phyloP scores from a whole-genome alignment of 2,329 filamentous ascomycete genomes.

The Sporothrix sp. region DNA sequence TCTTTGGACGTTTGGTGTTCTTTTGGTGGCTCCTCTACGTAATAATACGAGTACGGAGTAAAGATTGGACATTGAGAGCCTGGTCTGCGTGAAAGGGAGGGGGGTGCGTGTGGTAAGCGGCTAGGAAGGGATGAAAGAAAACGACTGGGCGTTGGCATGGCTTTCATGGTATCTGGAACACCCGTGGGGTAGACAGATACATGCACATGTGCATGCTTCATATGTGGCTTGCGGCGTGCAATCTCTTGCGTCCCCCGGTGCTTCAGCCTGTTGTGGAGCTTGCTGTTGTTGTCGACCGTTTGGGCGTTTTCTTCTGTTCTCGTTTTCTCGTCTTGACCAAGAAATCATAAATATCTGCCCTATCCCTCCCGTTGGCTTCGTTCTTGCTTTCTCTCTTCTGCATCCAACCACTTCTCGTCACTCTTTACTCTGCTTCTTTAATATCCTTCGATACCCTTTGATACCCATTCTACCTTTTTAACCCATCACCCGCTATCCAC shows the following conservation, averaged over 20 bases:
- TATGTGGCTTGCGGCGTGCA: conserved; percentile 3
- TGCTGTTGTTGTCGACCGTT: neutral
- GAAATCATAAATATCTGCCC: conserved; percentile 8
- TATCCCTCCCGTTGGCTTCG: neutral
- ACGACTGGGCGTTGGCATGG: neutral
- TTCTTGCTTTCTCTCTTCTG: neutral
- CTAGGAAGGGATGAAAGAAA: neutral
- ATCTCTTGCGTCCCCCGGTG: neutral
- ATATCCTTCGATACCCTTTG: conserved; percentile 1
- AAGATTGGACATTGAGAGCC: neutral
- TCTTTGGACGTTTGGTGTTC: no score
- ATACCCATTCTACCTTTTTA: neutral
- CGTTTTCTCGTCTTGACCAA: neutral
- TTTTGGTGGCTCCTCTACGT: neutral
- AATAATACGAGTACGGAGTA: neutral
- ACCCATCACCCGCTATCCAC: neutral
- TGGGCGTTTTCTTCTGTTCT: neutral
- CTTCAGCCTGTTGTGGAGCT: neutral
- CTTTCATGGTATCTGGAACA: neutral
- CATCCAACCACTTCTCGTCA: conserved; percentile 7
- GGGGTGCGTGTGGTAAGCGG: neutral
- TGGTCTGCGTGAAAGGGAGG: neutral
- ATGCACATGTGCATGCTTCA: neutral
- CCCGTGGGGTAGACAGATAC: neutral
- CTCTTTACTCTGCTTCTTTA: conserved; percentile 6